Percentiles rank a stretch among this genome's conserved stretches.
phyloP scores from a whole-genome alignment of 139 green algal genomes.

The Desmodesmus armatus region DNA sequence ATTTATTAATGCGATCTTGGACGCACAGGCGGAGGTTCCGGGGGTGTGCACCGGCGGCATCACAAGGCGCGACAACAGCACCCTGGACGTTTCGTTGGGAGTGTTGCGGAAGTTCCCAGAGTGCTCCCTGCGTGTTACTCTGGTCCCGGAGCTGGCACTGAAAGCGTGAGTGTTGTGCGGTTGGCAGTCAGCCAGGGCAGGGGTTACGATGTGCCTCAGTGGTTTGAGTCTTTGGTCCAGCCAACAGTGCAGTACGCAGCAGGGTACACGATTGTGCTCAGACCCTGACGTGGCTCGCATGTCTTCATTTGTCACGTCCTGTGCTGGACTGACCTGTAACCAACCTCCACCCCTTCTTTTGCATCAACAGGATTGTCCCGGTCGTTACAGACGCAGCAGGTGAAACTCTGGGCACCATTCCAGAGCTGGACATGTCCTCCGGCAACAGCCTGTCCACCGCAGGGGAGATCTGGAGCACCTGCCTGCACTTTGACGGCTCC shows the following conservation, averaged over 20 bases:
- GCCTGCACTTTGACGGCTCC: constrained; percentile 6
- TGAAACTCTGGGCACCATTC: background rate
- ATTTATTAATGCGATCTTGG: background rate
- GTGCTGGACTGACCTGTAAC: background rate
- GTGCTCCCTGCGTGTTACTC: constrained; percentile 10
- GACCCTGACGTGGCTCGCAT: background rate
- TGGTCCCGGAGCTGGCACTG: constrained; percentile 8
- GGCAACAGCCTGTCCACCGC: background rate
- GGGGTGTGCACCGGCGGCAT: constrained; percentile 11
- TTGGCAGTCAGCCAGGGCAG: background rate
- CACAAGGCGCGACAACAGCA: no score
- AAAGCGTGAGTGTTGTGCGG: background rate
- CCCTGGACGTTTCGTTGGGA: constrained; percentile 11
- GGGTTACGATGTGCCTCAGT: background rate
- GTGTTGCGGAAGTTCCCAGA: background rate
- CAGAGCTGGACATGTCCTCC: constrained; percentile 1
- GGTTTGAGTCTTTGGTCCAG: background rate
- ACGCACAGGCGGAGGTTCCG: background rate
- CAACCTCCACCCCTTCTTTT: background rate
- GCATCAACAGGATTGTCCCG: background rate
- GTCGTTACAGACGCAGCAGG: background rate
- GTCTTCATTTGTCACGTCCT: background rate
- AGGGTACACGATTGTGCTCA: background rate
- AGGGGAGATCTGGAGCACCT: constrained; percentile 6
- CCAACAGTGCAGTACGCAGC: background rate